Conservation (phyloP, 2,329 filamentous ascomycete genomes). For the Fusarium pseudoanthophilum region DNA sequence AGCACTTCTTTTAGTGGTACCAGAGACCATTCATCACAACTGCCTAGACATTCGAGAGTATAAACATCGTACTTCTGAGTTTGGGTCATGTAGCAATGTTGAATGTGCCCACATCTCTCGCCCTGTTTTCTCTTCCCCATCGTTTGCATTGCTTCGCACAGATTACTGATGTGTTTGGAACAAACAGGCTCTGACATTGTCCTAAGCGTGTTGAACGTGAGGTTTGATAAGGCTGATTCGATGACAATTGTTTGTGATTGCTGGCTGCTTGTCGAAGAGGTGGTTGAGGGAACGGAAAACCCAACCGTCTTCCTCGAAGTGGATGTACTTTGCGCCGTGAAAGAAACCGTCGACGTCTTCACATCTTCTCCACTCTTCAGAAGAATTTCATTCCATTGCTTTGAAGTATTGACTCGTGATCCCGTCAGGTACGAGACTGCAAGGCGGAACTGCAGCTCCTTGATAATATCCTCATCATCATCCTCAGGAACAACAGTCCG, state of each 20-base stretch:
- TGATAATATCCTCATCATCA: neutral
- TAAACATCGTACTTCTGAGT: neutral
- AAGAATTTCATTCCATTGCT: conserved; percentile 7
- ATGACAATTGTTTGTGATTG: neutral
- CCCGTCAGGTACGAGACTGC: neutral
- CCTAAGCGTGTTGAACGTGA: rapidly evolving
- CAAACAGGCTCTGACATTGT: rapidly evolving
- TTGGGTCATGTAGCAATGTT: rapidly evolving
- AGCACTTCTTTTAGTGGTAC: neutral
- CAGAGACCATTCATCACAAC: neutral
- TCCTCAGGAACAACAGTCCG: neutral
- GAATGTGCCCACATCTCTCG: neutral
- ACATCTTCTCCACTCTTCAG: neutral
- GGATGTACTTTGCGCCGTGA: rapidly evolving
- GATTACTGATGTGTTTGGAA: neutral
- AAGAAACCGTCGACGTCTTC: rapidly evolving
- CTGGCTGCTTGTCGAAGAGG: neutral
- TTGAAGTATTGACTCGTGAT: rapidly evolving
- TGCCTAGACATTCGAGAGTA: neutral
- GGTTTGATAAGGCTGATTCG: neutral
- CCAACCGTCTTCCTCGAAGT: neutral
- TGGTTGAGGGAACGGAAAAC: rapidly evolving
- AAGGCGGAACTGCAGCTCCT: neutral
- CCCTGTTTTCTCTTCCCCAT: neutral
- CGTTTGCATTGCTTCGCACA: neutral